Evolutionary conservation across 2,329 filamentous ascomycete species (phyloP).

Genomic region (Xylariales sp.): DNA sequence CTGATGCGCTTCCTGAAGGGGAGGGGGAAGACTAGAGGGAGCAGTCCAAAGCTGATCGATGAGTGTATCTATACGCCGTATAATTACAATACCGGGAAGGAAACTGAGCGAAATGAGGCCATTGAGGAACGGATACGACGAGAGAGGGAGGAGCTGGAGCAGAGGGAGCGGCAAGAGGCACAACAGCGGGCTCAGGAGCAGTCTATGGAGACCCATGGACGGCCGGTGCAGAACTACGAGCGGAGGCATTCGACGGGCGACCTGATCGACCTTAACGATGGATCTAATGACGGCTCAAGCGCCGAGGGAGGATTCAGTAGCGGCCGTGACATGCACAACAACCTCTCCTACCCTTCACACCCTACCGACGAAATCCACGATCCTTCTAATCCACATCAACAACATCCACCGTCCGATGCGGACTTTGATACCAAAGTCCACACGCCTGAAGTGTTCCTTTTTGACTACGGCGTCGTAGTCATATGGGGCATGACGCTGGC

Average conservation of each 20-base stretch:
- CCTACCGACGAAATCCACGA: constrained; percentile 29
- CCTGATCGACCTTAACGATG: constrained; percentile 34
- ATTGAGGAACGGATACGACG: constrained; percentile 23
- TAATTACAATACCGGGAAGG: constrained; percentile 55
- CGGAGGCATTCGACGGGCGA: constrained; percentile 73
- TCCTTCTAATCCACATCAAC: constrained; percentile 5
- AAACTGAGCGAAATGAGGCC: constrained; percentile 33
- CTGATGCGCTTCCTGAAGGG: constrained; percentile 90
- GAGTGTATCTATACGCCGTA: constrained; percentile 98
- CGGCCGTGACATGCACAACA: constrained; percentile 28
- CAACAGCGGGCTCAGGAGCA: constrained; percentile 18
- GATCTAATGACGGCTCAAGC: constrained; percentile 26
- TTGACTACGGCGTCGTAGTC: constrained; percentile 95
- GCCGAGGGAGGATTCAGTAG: constrained; percentile 20
- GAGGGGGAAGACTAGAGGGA: constrained; percentile 68
- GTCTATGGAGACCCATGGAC: too few species aligned
- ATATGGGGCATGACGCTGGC: constrained; percentile 96
- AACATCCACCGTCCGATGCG: constrained; percentile 34
- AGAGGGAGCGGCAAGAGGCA: not conserved
- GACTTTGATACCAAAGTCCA: constrained; percentile 87
- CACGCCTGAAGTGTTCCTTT: constrained; percentile 91
- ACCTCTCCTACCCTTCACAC: constrained; percentile 27
- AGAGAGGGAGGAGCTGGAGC: constrained; percentile 26
- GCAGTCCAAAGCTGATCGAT: constrained; percentile 88
- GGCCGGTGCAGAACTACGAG: constrained; percentile 47